Evolutionary conservation across 1,284 basidiomycete genomes (phyloP), one percentile per base, ranked within the genome.

Genomic region (Melampsora americana): DNA sequence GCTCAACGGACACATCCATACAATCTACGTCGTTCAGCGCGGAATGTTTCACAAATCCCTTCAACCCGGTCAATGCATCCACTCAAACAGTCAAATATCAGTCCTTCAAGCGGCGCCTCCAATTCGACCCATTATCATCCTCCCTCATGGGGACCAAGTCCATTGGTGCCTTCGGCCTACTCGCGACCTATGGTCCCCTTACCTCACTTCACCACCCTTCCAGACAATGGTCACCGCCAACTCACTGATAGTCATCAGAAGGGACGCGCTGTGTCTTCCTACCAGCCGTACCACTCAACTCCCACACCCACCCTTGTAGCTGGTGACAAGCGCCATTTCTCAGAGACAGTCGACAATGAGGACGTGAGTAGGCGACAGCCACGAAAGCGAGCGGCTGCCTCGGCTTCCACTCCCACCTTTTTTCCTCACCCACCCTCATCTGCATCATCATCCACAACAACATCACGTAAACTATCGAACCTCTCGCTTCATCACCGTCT

Each of bases 1-100:
- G 28, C 46, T 56, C 67, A 64, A 39, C 62, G 60, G 23, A 64
- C 42, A 20, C 61, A 72, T 66, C 62, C 70, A 35, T 72, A 65
- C 46, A 72, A 72, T 28, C 35, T 72, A 16, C 61, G 70, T 32
- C 70, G 70, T 14, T 72, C 70, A 5, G 48, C 70, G 14, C 42
- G 70, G 46, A 60, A 18, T 53, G 50, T 4, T 53, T 53, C 50
- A 53, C 50, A 53, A 53, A 53, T 53, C 50, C 16, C 50, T 53
- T 53, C 50, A 23, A 53, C 50, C 3, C 50, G 50, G 4, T 53
- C 50, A 5, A 53, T 53, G 50, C 50, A 53, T 53, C 14, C 50
- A 18, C 16, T 53, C 50, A 53, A 23, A 53, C 50, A 53, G 23
- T 20, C 50, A 5, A 53, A 18, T 23, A 53, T 53, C 23, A 53